Conservation (phyloP, 2,329 filamentous ascomycete species). For the Waltergamsia citrina region DNA sequence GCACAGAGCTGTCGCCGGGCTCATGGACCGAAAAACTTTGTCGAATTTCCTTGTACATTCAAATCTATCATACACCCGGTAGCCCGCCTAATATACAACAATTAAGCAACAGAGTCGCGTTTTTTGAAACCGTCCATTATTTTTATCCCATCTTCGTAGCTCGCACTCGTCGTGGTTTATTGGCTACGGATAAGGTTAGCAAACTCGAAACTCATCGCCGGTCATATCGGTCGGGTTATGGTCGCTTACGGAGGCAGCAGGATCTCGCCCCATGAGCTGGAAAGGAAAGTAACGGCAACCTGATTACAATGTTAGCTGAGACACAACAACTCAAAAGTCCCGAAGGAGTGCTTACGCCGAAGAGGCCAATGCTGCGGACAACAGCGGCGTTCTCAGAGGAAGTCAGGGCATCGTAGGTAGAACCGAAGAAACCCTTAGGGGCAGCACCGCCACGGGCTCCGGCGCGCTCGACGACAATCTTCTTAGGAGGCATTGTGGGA, state of each 20-base stretch:
- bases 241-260: conserved; percentile 50
- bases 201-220: not conserved
- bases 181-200: too few relatives aligned
- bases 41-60: too few relatives aligned
- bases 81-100: too few relatives aligned
- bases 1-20: too few relatives aligned
- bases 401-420: conserved; percentile 53
- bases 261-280: conserved; percentile 58
- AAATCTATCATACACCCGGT: too few relatives aligned
- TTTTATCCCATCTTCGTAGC: too few relatives aligned
- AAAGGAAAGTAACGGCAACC: conserved; percentile 57
- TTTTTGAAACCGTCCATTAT: too few relatives aligned
- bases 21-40: too few relatives aligned
- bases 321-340: not conserved
- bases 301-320: conserved; percentile 15
- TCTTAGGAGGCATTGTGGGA: conserved; percentile 55
- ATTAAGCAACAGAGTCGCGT: too few relatives aligned
- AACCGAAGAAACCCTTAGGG: conserved; percentile 42
- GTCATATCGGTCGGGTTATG: not conserved
- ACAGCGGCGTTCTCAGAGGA: conserved; percentile 59
- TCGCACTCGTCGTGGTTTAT: not conserved
- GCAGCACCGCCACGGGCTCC: conserved; percentile 28
- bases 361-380: conserved; percentile 57
- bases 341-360: conserved; percentile 43
- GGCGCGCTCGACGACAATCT: conserved; percentile 42